A percentile compares a stretch with the other conserved stretches of the same genome.
phyloP scores from a whole-genome alignment of 2,329 filamentous ascomycete genomes.

The Colletotrichum tofieldiae region DNA sequence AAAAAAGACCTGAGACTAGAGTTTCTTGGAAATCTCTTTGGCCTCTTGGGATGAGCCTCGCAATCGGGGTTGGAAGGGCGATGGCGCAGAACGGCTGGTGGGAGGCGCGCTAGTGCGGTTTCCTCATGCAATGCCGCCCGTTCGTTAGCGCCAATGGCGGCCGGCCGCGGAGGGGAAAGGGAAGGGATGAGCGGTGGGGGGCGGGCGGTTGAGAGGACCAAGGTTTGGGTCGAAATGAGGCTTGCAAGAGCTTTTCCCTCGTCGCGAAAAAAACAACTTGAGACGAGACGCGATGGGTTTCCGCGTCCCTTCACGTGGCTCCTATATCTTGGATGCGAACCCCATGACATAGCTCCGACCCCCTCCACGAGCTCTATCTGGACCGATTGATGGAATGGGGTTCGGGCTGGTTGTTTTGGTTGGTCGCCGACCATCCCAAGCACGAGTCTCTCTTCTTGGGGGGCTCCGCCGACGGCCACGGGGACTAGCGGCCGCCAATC shows the following conservation, averaged over 20 bases:
- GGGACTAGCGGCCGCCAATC: background rate
- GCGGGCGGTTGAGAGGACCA: no score
- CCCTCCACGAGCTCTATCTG: slow-evolving; percentile 9
- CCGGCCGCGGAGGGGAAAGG: background rate
- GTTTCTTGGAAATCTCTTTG: slow-evolving; percentile 16
- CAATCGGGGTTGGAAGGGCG: slow-evolving; percentile 8
- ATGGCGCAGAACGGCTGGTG: slow-evolving; percentile 22
- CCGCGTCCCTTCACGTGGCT: background rate
- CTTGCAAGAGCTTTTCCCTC: background rate
- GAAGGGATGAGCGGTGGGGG: background rate
- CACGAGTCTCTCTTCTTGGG: background rate
- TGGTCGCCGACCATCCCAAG: slow-evolving; percentile 32
- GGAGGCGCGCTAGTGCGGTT: slow-evolving; percentile 29
- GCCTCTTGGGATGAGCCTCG: slow-evolving; percentile 1
- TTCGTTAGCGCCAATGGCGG: slow-evolving; percentile 20
- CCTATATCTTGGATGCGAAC: background rate
- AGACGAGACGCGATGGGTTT: slow-evolving; percentile 5
- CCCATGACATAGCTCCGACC: slow-evolving; percentile 26
- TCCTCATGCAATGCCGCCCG: slow-evolving; percentile 20
- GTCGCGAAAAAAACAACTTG: background rate
- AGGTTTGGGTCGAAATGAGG: background rate
- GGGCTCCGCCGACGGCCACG: background rate
- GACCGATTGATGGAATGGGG: background rate
- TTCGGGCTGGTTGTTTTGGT: slow-evolving; percentile 6
- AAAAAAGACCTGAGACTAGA: background rate